Base-by-base conservation (phyloP, 1,139 yeast genomes). In the Debaryomyces singareniensis region DNA sequence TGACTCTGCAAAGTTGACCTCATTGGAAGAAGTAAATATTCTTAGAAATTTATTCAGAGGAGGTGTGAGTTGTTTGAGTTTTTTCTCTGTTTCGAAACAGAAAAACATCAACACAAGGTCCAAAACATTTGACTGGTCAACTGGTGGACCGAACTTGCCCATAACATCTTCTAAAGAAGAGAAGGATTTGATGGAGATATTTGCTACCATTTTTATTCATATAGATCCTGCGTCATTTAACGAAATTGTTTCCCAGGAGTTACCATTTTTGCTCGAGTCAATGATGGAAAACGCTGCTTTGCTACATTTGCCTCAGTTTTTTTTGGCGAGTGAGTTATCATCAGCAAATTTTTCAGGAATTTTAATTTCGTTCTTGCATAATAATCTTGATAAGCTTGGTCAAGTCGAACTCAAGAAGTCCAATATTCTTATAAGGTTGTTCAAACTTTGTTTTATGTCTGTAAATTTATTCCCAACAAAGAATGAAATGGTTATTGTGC, bases 161-260 rank as follows among this genome's bases (percentile, higher is more conserved):
- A 82, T 84, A 4, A 78, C 89, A 2, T 83, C 94, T 2, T 79
- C 95, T 1, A 87, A 86, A 43, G 97, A 89, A 48, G 96, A 89
- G 39, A 87, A 91, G 44, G 98, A 93, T 44, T 65, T 89, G 36
- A 87, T 91, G 95, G 98, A 93, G 51, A 82, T 89, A 2, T 78
- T 93, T 51, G 96, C 96, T 1, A 83, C 95, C 2, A 85, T 91
- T 43, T 93, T 86, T 54, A 85, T 87, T 45, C 95, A 87, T 51
- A 73, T 93, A 33, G 99, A 93, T 47, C 93, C 96, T 13, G 91
- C 97, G 1, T 84, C 96, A 2, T 93, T 93, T 54, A 89, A 86
- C 51, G 99, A 93, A 55, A 81, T 91, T 40, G 81, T 89, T 6
- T 85, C 80, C 38, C 70, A 80, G 3, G 96, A 91, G 51, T 67